These are phyloP conservation scores for Protomyces gravidus DNA, from an alignment of 1,139 yeast species.

Conservation along the genomic window DNA sequence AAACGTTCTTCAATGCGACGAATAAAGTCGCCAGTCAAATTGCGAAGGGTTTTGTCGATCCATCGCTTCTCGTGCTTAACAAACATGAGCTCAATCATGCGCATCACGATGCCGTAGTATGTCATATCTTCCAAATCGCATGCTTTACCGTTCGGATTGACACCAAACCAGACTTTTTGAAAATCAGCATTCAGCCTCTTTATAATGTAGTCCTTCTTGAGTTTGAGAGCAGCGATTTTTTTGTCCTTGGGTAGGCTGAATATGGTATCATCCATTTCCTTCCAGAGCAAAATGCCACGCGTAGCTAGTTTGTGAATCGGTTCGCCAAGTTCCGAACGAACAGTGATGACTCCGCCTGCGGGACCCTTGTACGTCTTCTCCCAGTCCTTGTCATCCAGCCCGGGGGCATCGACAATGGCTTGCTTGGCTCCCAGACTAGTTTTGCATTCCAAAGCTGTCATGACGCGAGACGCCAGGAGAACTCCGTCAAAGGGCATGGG, in stretches of 20 bases:
- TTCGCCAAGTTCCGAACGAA: conserved; percentile 98
- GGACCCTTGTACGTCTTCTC: conserved; percentile 90
- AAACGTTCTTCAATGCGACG: conserved; percentile 97
- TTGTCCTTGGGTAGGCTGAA: conserved; percentile 88
- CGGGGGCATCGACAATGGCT: conserved; percentile 84
- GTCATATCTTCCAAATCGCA: conserved; percentile 89
- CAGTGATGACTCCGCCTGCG: conserved; percentile 95
- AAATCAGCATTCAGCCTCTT: conserved; percentile 81
- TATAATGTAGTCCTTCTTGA: conserved; percentile 84
- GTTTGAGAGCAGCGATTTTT: conserved; percentile 70
- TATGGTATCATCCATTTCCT: conserved; percentile 89
- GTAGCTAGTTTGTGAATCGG: conserved; percentile 98
- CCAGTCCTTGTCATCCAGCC: conserved; percentile 87
- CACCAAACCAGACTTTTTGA: conserved; percentile 97
- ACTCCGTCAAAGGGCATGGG: conserved; percentile 99
- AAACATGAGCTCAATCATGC: conserved; percentile 83
- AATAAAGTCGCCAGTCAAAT: conserved; percentile 78
- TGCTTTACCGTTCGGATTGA: conserved; percentile 55
- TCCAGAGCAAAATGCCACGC: conserved; percentile 96
- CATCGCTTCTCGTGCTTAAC: conserved; percentile 76
- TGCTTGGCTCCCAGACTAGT: conserved; percentile 91
- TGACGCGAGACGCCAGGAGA: conserved; percentile 90
- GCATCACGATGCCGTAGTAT: conserved; percentile 80
- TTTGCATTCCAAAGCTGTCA: conserved; percentile 94
- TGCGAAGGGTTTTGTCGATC: conserved; percentile 83